Evolutionary conservation across 208 protist species (phyloP), one percentile per base, ranked within the genome.

Genomic region (Leptomonas pyrrhocoris): DNA sequence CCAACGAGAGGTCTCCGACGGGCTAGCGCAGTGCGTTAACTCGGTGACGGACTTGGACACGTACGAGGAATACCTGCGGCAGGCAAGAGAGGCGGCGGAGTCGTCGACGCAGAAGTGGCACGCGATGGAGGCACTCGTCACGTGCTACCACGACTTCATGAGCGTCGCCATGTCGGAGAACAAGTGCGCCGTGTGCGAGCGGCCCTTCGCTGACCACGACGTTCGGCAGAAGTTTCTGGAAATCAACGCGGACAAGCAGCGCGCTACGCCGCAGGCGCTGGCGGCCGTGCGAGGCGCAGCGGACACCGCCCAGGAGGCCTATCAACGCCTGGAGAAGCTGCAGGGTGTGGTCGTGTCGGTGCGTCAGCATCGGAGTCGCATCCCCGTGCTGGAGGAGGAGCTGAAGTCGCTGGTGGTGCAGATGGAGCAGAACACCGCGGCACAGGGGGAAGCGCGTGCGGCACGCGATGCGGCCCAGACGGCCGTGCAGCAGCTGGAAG

Each of bases 161-260:
- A 76, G 75, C 31, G 60, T 82, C 12, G 85, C 89, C 23, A 68
- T 71, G 59, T 56, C 34, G 46, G 57, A 71, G n/a, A 81, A 74
- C 31, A 74, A 46, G 50, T 94, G 89, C 49, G 78, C 80, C 6
- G 75, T 92, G 40, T 94, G 89, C 60, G 85, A 86, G 50, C 84
- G 86, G 0, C 31, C 46, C n/a, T 92, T 94, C 55, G 61, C 40
- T 21, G 68, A 65, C 59, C 30, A 63, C n/a, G 58, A 62, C 19
- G 73, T 42, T 6, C 34, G 60, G 0, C 51, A 79, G 23, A 45
- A 65, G 21, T 94, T 94, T 68, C 15, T 94, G 13, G 67, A 72
- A 19, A 23, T 50, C 38, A 83, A 83, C 36, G 73, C 77, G 51
- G 74, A 72, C 11, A 60, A 68, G 49, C 80, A 87, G 45, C 58